Evolutionary conservation across 352 stramenopile species (phyloP), one percentile per base, ranked within the genome.

Genomic region (Bremia lactucae): DNA sequence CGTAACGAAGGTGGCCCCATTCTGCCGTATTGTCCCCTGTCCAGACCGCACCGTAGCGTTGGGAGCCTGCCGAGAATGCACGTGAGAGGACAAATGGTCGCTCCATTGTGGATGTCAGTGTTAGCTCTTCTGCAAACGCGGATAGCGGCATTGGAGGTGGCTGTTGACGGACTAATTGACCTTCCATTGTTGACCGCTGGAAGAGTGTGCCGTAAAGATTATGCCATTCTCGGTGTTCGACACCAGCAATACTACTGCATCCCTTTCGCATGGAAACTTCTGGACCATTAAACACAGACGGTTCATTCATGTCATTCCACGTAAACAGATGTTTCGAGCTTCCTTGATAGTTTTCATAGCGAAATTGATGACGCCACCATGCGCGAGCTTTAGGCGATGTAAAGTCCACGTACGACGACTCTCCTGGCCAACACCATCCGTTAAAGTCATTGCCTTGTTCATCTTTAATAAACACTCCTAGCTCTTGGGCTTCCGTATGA

Each of bases 301-400:
- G 95, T 72, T 99, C 96, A 68, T 99, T 99, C 96, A 99, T 99
- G 71, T 99, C 96, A 68, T 99, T 99, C 96, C 96, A 99, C 6
- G 88, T 99, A 65, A 92, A 98, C 35, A 99, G 52, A 39, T 94
- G 66, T 15, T 87, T 66, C 1, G 89, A 98, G 33, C 73, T 95
- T 13, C 84, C 86, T 38, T 76, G 39, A 65, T 99, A 99, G 34
- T 95, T 95, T 48, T 96, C 72, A 44, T 97, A 96, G 19, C 69
- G 59, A 68, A 99, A 99, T 39, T 96, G 91, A 24, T 93, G 68
- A 18, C 88, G 92, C 95, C 95, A 99, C 95, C 95, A 99, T 8
- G 59, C 59, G 26, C 96, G 87, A 13, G 97, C 96, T 34, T 85
- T 75, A 15, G 79, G 58, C 11, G 69, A 73, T 6, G 95, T 99